Conservation (phyloP, 371 early-diverging fungal species). For the Sporodiniella umbellata region DNA sequence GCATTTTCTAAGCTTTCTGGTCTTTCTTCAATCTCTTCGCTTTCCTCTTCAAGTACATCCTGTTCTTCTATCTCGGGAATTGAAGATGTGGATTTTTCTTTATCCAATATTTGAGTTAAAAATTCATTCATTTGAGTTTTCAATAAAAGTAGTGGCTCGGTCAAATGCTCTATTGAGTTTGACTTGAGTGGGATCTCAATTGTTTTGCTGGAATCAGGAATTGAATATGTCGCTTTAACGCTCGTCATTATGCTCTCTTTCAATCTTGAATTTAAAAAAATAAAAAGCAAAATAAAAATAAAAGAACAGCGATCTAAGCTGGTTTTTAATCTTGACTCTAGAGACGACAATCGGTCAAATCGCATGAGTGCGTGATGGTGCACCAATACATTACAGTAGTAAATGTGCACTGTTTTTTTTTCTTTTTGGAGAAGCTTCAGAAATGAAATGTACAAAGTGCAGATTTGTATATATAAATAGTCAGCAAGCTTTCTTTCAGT, state of each 20-base stretch:
- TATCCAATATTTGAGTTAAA: slow-evolving; percentile 13
- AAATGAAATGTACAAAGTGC: too few relatives aligned
- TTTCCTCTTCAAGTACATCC: slow-evolving; percentile 8
- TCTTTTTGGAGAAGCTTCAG: too few relatives aligned
- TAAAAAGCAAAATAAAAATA: slow-evolving; percentile 1
- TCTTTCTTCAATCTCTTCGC: slow-evolving; percentile 7
- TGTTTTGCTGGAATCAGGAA: neutral
- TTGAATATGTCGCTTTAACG: slow-evolving; percentile 12
- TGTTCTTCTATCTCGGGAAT: slow-evolving; percentile 8
- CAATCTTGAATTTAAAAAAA: neutral
- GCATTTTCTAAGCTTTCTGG: slow-evolving; percentile 6
- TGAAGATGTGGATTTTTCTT: slow-evolving; percentile 5
- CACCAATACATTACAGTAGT: too few relatives aligned
- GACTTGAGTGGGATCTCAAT: slow-evolving; percentile 3
- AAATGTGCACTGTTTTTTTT: too few relatives aligned
- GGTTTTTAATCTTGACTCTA: too few relatives aligned
- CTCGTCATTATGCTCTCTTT: slow-evolving; percentile 4
- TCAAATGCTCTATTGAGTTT: slow-evolving; percentile 1
- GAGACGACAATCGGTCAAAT: too few relatives aligned
- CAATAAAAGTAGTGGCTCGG: slow-evolving; percentile 5
- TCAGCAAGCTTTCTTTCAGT: too few relatives aligned
- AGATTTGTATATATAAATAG: too few relatives aligned
- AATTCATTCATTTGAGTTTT: slow-evolving; percentile 9
- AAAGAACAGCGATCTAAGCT: too few relatives aligned
- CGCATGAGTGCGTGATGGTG: too few relatives aligned